Base-by-base conservation (phyloP, 2,329 filamentous ascomycete species). In the Sordariomycetes sp. region DNA sequence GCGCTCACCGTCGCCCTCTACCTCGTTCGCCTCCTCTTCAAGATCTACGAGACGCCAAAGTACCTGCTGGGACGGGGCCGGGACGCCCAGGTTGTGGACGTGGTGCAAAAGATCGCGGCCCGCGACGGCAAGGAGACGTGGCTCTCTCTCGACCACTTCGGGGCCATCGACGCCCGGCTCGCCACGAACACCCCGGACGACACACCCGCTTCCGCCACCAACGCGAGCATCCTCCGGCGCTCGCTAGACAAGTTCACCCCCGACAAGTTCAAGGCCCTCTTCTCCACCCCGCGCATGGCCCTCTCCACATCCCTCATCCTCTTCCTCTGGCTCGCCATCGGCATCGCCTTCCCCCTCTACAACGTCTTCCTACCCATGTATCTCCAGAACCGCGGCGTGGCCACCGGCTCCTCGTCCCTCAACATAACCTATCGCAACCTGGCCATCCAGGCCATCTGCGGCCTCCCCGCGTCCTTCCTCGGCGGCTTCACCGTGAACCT, bases 341-440 rank as follows among this genome's bases (percentile, higher is more conserved):
- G 74, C n/a, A 70, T 77, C 24, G 74, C 72, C 1, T 77, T 77
- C 61, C 75, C 75, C 4, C 67, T 78, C 0, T 77, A 75, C 63
- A 75, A 75, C 62, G 72, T 71, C 52, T 77, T 77, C 58, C 71
- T 77, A 54, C 73, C 74, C 1, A 74, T 72, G 0, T 78, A 77
- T 58, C 68, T 77, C 7, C 69, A 70, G 20, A 73, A 68, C 8
- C 70, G 72, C 57, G 70, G 67, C 54, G 65, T 65, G 2, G 64
- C 70, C 61, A 62, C 62, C 11, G 60, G 59, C 25, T 59, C 66
- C 54, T 60, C 58, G 11, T 66, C 64, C 1, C 62, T 70, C 18
- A 59, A 64, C 57, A 64, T 69, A 56, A 71, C 69, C 10, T 71
- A 71, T 40, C 70, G 65, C 12, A 61, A 74, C 0, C 73, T 74